Conservation (phyloP, 176 grass and related monocot genomes). For the Avena insularis region DNA sequence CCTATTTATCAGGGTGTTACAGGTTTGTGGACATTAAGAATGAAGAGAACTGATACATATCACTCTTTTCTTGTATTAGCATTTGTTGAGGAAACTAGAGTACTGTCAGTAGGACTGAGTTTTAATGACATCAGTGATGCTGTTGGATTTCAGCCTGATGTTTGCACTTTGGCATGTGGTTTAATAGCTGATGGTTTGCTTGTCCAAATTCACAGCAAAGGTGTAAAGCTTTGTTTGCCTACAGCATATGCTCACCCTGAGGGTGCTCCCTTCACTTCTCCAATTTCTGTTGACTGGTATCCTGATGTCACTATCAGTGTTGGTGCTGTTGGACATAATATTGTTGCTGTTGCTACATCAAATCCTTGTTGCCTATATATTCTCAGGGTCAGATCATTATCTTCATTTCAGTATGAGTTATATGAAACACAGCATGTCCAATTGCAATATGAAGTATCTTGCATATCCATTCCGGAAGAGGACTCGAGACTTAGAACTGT, state of each 20-base stretch:
- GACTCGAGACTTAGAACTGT: constrained; percentile 36
- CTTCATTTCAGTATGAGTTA: constrained; percentile 74
- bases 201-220: constrained; percentile 89
- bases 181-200: constrained; percentile 83
- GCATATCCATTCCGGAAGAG: constrained; percentile 79
- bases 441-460: constrained; percentile 84
- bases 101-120: constrained; percentile 93
- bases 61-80: constrained; percentile 98
- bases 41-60: constrained; percentile 83
- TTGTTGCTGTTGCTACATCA: constrained; percentile 87
- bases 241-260: constrained; percentile 77
- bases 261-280: constrained; percentile 64
- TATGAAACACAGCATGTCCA: constrained; percentile 72
- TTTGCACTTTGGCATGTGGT: constrained; percentile 96
- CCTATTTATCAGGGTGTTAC: constrained; percentile 91
- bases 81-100: constrained; percentile 98
- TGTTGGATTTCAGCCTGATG: constrained; percentile 84
- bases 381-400: constrained; percentile 69
- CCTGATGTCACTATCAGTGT: constrained; percentile 86
- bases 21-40: constrained; percentile 90
- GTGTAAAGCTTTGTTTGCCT: constrained; percentile 93
- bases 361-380: constrained; percentile 88
- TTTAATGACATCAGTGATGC: constrained; percentile 96
- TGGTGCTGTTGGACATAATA: constrained; percentile 82
- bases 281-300: constrained; percentile 76